phyloP scores from a whole-genome alignment of 1,284 basidiomycete species.

The Cutaneotrichosporon dermatis region DNA sequence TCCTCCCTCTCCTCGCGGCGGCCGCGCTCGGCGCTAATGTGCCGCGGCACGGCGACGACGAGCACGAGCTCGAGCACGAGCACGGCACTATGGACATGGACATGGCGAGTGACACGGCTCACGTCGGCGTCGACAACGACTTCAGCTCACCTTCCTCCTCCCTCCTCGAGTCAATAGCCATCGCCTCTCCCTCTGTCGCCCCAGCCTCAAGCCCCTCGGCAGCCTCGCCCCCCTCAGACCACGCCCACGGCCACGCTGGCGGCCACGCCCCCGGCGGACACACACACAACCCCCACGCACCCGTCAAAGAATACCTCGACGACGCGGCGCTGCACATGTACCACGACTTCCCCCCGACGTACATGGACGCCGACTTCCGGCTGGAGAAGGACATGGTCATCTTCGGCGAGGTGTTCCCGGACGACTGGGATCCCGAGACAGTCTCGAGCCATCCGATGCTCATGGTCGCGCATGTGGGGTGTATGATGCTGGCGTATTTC shows the following conservation, averaged over 20 bases:
- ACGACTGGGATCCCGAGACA: slow-evolving; percentile 29
- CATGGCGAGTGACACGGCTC: too few species aligned
- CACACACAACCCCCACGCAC: slow-evolving; percentile 29
- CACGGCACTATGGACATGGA: too few species aligned
- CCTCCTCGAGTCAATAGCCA: too few species aligned
- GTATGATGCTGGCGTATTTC: slow-evolving; percentile 38
- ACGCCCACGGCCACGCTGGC: background rate
- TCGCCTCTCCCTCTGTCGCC: too few species aligned
- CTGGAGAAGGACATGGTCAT: slow-evolving; percentile 34
- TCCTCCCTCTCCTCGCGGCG: too few species aligned
- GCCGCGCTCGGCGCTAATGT: too few species aligned
- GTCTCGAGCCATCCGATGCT: slow-evolving; percentile 29
- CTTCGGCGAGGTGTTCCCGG: slow-evolving; percentile 41
- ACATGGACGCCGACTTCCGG: slow-evolving; percentile 39
- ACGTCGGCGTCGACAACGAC: too few species aligned
- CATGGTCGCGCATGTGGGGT: slow-evolving; percentile 32
- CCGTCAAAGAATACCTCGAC: slow-evolving; percentile 30
- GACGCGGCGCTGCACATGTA: slow-evolving; percentile 33
- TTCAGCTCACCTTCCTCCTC: too few species aligned
- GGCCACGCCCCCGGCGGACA: slow-evolving; percentile 10
- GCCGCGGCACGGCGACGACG: too few species aligned
- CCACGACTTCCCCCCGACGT: slow-evolving; percentile 40
- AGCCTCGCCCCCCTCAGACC: background rate
- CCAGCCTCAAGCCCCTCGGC: too few species aligned
- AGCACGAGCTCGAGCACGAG: too few species aligned